Evolutionary conservation across 192 early-diverging fungal species (phyloP).

Genomic region (Funneliformis geosporum): DNA sequence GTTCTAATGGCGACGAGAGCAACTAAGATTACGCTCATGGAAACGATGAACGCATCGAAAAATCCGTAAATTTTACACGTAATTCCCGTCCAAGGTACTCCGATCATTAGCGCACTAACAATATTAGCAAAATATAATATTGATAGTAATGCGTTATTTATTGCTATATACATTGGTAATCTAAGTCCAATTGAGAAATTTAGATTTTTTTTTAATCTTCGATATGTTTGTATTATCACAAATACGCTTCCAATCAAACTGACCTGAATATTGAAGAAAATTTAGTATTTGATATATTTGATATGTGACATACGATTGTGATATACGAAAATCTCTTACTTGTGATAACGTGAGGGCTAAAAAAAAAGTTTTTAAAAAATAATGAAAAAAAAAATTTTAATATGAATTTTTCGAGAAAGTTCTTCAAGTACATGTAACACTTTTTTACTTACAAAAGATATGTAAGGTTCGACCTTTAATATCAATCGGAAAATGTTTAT

Average conservation of each 20-base stretch:
- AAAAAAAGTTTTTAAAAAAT: background rate
- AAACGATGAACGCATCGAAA: background rate
- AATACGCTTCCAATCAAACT: background rate
- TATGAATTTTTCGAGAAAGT: background rate
- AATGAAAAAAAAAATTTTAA: background rate
- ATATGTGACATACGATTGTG: background rate
- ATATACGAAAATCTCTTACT: background rate
- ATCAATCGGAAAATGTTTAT: slow-evolving; percentile 2
- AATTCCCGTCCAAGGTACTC: background rate
- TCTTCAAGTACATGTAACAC: background rate
- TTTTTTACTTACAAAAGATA: background rate
- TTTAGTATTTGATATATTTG: background rate
- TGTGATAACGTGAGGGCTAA: too few species aligned
- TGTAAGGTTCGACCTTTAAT: background rate
- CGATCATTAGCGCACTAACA: background rate
- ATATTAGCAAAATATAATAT: background rate
- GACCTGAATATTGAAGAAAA: background rate
- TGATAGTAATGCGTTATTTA: background rate
- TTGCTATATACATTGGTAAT: slow-evolving; percentile 11
- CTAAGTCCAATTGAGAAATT: background rate
- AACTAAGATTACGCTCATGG: background rate
- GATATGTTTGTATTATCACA: background rate
- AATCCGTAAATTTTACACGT: slow-evolving; percentile 6
- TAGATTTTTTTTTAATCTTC: background rate
- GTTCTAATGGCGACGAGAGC: background rate